Base-by-base conservation (phyloP, 2,329 filamentous ascomycete species). In the Cytospora leucostoma region DNA sequence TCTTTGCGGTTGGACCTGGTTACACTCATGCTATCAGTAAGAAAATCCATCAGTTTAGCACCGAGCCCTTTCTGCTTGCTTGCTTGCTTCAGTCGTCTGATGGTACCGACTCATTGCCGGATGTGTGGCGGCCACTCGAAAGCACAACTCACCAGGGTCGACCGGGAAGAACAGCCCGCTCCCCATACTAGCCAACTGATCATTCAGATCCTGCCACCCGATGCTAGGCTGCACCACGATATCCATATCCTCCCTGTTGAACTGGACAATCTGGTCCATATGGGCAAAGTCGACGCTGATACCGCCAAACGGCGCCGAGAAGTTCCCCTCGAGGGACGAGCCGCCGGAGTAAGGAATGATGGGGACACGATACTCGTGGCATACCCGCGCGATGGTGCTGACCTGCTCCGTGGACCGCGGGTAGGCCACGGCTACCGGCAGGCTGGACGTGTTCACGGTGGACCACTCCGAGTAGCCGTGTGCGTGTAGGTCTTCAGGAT, bases 211-310 rank as follows among this genome's bases (percentile, higher is more conserved):
- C 83, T 96, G 93, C 93, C 93, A 97, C n/a, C 90, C 89, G 11
- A 97, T 88, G 7, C 90, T 91, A 3, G 93, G 93, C 74, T 97
- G 93, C 3, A 97, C 92, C 5, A 96, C 91, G 56, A 97, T 83
- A 70, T 97, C 93, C 90, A 97, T 92, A 73, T 97, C 93, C 4
- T 91, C 89, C 68, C 90, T 88, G 74, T 96, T 90, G 62, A 97
- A 81, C 60, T 88, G 81, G 35, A 97, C 69, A 33, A 97, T 89
- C 70, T 88, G 81, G 73, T 96, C 89, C 93, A 97, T 97, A 71
- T 86, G 86, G 1, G 87, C 85, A 74, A 97, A 97, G 72, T 97
- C 93, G 57, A 97, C 90, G 68, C 91, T 94, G 72, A 97, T 85
- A 13, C 93, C 93, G 13, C 93, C 93, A 71, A 88, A 90, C 0